Evolutionary conservation across 345 rosid genomes (phyloP), one percentile per base, ranked within the genome.

Genomic region (Corymbia maculata): DNA sequence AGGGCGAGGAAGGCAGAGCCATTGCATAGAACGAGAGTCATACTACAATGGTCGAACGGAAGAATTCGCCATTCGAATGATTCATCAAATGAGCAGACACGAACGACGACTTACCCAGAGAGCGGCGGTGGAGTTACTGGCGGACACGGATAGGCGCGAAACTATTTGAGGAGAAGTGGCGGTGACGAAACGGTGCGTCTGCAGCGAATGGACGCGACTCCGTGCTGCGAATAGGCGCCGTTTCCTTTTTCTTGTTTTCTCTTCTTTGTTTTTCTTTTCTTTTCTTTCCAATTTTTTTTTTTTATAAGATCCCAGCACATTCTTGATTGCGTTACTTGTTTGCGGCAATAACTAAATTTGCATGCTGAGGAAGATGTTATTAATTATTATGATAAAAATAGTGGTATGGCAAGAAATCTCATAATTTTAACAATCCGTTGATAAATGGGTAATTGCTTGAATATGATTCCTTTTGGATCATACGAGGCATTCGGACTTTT

Each of bases 401-500:
- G 4, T 7, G 21, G 79, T 4, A 30, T 3, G 14, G 79, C 79
- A 66, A 32, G 21, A 66, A 66, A 66, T 68, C 45, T 68, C 79
- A 9, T 68, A 68, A 32, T 68, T 68, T 36, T 2, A 8, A 68
- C 15, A 68, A 15, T 32, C 32, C 15, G 45, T 68, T 32, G 21
- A 32, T 68, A 2, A 68, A 68, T 22, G 44, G 44, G 22, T 32
- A 32, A 32, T 68, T 68, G 45, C 79, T 8, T 12, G 24, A 68
- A 9, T 68, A 32, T 21, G 11, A 32, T 32, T 30, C 2, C 24
- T 16, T 68, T 32, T 32, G 1, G 2, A 68, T 1, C 9, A 16
- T 32, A 0, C 1, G 4, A 44, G 9, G 3, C 8, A 42, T 66
- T 1, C 2, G 1, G 21, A 66, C 21, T 66, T 66, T 30, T n/a